Evolutionary conservation across 768 basidiomycete genomes (phyloP), one percentile per base, ranked within the genome.

Genomic region (Phylloporus arenicola): DNA sequence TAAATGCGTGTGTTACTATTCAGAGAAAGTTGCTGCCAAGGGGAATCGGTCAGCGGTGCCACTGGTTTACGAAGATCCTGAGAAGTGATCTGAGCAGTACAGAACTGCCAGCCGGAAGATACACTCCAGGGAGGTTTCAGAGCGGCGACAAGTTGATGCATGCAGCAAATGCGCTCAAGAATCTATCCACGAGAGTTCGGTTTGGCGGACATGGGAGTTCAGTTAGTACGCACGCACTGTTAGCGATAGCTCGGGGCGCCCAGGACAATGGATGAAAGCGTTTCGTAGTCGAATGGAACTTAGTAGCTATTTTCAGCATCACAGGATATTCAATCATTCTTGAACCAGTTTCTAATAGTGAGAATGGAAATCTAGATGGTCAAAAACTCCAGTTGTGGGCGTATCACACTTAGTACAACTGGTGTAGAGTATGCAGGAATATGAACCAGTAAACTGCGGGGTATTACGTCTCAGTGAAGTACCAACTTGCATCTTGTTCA

Each of bases 1-100:
- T 78, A 78, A 25, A 78, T 60, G 6, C 76, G 75, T n/a, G 48
- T 39, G 27, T n/a, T n/a, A n/a, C 14, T 14, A 20, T 30, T 30
- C 25, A 39, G 37, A 37, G 37, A 31, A 24, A 51, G 42, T n/a
- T 45, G 48, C 52, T 64, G 31, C 38, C 19, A 31, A 38, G n/a
- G 30, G 17, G 6, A 27, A 30, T 48, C 17, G 46, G 20, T 47
- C 16, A 16, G 7, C 1, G 10, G n/a, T n/a, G n/a, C n/a, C 13
- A 3, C 17, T 19, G 17, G n/a, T n/a, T n/a, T 6, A 35, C 17
- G 16, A 30, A 13, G 12, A 3, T 3, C 14, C 27, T 19, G 29
- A 34, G 35, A 3, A 25, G 29, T 19, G 13, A 48, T 35, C 33
- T 53, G 57, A 12, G 25, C 13, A 17, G 27, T 19, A 35, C 22